Base-by-base conservation (phyloP, 306 rosid species). In the Medicago lupulina region DNA sequence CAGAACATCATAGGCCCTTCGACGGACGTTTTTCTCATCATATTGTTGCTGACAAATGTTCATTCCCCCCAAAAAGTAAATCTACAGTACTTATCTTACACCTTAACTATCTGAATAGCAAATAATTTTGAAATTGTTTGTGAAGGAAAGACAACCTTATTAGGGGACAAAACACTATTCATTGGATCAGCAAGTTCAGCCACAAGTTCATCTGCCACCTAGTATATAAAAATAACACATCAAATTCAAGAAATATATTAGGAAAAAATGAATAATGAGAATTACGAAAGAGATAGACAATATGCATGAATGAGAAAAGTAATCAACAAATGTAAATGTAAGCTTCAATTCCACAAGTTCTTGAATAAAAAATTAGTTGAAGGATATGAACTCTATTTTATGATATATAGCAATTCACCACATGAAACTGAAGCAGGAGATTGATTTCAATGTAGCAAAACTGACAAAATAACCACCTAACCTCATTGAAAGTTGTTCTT, bases 401-500 rank as follows among this genome's bases (percentile, higher is more conserved):
- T 16, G 12, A 23, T 23, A 23, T 23, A 23, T 23, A 23, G 13
- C 12, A 44, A 44, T 44, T 44, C 50, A 31, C 44, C 13, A 38
- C 17, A 53, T 9, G 18, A 58, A 69, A 69, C 77, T 12, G 50
- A 73, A 67, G 9, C 8, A 73, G 60, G 9, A 15, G 25, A 18
- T 25, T 8, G 49, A 41, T 67, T 72, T 4, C 62, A 80, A 63
- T 44, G 50, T 12, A 44, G 50, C 50, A 12, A 44, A 40, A 43
- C 46, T 44, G 38, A 57, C 73, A 59, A 66, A 71, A 50, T 54
- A 76, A 82, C 40, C 50, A 71, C 61, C 91, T 82, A n/a, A 93
- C 98, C 98, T 94, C 98, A 51, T 94, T 94, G 75, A 91, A 94
- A 66, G 96, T 91, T 64, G 97, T 94, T 83, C 96, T 89, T 51